Conservation (phyloP, 306 rosid genomes). For the Betula pendula region DNA sequence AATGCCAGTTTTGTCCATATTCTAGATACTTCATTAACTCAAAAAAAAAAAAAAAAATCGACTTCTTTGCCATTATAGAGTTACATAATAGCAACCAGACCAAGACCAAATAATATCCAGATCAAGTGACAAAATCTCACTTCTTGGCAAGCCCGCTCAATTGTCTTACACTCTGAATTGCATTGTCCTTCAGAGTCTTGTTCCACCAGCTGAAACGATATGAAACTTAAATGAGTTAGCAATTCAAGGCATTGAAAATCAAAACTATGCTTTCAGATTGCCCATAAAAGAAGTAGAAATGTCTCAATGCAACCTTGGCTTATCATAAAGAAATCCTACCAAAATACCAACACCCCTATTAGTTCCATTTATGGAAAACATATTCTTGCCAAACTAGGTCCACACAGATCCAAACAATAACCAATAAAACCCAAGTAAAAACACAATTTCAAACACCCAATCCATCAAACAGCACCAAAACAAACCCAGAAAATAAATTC, state of each 20-base stretch:
- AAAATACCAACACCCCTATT: not conserved
- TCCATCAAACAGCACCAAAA: not conserved
- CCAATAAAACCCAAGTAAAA: slow-evolving; percentile 9
- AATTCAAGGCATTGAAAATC: slow-evolving; percentile 12
- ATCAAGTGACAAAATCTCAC: slow-evolving; percentile 36
- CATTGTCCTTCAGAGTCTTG: slow-evolving; percentile 97
- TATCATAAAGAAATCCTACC: not conserved
- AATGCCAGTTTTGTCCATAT: not conserved
- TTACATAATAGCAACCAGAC: not conserved
- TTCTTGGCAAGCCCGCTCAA: slow-evolving; percentile 91
- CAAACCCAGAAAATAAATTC: slow-evolving; percentile 7
- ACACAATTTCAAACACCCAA: not conserved
- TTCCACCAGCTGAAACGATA: slow-evolving; percentile 66
- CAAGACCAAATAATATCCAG: slow-evolving; percentile 11
- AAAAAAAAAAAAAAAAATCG: not conserved
- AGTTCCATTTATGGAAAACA: not conserved
- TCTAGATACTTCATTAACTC: slow-evolving; percentile 11
- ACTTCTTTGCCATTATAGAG: not conserved
- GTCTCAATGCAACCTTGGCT: not conserved
- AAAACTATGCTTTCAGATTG: not conserved
- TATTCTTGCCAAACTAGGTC: not conserved
- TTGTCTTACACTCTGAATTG: slow-evolving; percentile 95
- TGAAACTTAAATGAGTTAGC: slow-evolving; percentile 2
- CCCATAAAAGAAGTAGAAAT: not conserved
- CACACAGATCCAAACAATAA: slow-evolving; percentile 11